Percentiles rank a stretch among this genome's conserved stretches.
Evolutionary conservation across 352 stramenopile genomes (phyloP).

Genomic region (Pythium monospermum): DNA sequence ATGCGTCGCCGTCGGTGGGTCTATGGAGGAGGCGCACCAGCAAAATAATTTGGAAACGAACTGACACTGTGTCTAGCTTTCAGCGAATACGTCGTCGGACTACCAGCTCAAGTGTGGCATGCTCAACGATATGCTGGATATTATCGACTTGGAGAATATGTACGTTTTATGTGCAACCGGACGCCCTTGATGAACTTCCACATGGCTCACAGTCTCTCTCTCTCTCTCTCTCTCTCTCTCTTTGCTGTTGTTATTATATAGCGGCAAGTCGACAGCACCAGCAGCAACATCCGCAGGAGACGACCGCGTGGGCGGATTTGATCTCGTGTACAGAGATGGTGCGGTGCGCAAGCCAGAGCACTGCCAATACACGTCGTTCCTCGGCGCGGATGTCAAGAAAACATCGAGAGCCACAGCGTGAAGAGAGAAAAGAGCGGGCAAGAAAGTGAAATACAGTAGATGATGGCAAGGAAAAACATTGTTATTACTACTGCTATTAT

Average conservation of each 20-base stretch:
- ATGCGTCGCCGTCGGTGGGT: slow-evolving; percentile 86
- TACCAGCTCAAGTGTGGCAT: slow-evolving; percentile 93
- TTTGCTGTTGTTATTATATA: background rate
- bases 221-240: background rate
- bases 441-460: background rate
- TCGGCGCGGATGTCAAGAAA: slow-evolving; percentile 55
- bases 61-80: slow-evolving; percentile 48
- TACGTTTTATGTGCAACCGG: no score
- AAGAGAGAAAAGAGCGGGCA: background rate
- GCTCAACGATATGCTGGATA: slow-evolving; percentile 93
- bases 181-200: no score
- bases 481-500: no score
- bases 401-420: slow-evolving; percentile 3
- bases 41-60: no score
- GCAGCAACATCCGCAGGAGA: slow-evolving; percentile 29
- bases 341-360: slow-evolving; percentile 57
- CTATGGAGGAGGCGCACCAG: background rate
- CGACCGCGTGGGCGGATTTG: slow-evolving; percentile 68
- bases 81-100: slow-evolving; percentile 88
- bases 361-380: slow-evolving; percentile 70
- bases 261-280: no score
- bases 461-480: no score
- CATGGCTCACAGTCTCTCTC: background rate
- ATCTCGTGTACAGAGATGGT: slow-evolving; percentile 75
- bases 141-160: slow-evolving; percentile 90